phyloP scores from a whole-genome alignment of 495 filamentous ascomycete species.

The Tuber magnatum region DNA sequence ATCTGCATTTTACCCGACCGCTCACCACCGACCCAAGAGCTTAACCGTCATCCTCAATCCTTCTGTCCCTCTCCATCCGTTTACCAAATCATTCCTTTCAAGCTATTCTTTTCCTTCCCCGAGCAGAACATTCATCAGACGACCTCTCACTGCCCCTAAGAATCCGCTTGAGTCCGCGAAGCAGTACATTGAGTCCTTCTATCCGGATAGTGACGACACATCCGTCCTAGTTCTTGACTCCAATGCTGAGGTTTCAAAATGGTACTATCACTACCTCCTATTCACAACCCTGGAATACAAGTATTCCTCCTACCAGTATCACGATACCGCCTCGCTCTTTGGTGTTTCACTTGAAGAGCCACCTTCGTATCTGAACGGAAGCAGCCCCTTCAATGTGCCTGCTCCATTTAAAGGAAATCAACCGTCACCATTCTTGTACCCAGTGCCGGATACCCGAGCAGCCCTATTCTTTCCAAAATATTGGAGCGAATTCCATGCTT shows the following conservation, averaged over 20 bases:
- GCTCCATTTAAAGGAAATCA: not conserved
- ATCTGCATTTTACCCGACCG: constrained; percentile 54
- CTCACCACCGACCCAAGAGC: constrained; percentile 44
- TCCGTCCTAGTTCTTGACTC: constrained; percentile 60
- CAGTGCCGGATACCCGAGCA: constrained; percentile 57
- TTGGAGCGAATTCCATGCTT: constrained; percentile 62
- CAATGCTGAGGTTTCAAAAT: constrained; percentile 55
- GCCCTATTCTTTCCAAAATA: constrained; percentile 62
- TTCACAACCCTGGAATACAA: constrained; percentile 56
- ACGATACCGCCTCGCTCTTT: constrained; percentile 44
- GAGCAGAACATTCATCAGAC: constrained; percentile 50
- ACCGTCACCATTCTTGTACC: constrained; percentile 53
- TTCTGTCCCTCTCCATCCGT: constrained; percentile 48
- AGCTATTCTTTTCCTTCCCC: constrained; percentile 49
- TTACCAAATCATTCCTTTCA: constrained; percentile 50
- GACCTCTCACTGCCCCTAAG: constrained; percentile 42
- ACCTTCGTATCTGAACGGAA: constrained; percentile 46
- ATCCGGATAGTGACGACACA: constrained; percentile 50
- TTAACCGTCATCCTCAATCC: constrained; percentile 56
- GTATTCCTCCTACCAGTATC: constrained; percentile 48
- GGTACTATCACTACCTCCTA: constrained; percentile 62
- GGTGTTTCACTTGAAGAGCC: constrained; percentile 62
- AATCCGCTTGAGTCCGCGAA: constrained; percentile 47
- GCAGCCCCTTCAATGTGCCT: constrained; percentile 45
- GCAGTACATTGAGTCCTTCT: constrained; percentile 58